phyloP scores from a whole-genome alignment of 148 eudicot species.

The Silene latifolia region DNA sequence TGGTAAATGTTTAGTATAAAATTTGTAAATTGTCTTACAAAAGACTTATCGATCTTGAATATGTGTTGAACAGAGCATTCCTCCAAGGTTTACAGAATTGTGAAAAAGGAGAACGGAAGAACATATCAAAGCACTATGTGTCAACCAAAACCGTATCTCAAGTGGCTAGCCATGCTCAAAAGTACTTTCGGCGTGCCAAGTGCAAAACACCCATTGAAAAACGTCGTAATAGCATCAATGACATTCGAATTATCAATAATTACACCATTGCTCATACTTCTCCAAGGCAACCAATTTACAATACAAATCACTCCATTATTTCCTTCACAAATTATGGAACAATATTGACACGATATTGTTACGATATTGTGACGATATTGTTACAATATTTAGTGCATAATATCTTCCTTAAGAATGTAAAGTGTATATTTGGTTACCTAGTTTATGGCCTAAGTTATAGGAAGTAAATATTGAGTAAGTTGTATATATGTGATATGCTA shows the following conservation, averaged over 20 bases:
- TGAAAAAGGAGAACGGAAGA: slow-evolving; percentile 44
- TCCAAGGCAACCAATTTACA: slow-evolving; percentile 18
- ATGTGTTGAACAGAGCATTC: slow-evolving; percentile 24
- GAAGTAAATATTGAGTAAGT: too few relatives aligned
- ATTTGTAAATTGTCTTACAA: background rate
- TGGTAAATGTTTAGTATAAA: too few relatives aligned
- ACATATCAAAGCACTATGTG: slow-evolving; percentile 29
- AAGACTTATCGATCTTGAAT: background rate
- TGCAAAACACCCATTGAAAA: slow-evolving; percentile 25
- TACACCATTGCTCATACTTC: slow-evolving; percentile 26
- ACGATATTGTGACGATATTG: too few relatives aligned
- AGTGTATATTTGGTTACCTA: too few relatives aligned
- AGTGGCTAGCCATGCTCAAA: slow-evolving; percentile 46
- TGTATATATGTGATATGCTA: too few relatives aligned
- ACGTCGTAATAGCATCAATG: slow-evolving; percentile 37
- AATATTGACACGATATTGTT: too few relatives aligned
- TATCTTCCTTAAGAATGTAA: too few relatives aligned
- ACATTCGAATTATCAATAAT: slow-evolving; percentile 22
- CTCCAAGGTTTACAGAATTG: slow-evolving; percentile 29
- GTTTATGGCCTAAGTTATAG: too few relatives aligned
- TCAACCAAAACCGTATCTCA: slow-evolving; percentile 33
- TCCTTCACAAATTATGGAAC: background rate
- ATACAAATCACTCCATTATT: background rate
- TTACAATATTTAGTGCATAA: too few relatives aligned
- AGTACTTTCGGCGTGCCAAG: slow-evolving; percentile 35